Conservation (phyloP, 352 stramenopile species). For the Sclerospora graminicola region DNA sequence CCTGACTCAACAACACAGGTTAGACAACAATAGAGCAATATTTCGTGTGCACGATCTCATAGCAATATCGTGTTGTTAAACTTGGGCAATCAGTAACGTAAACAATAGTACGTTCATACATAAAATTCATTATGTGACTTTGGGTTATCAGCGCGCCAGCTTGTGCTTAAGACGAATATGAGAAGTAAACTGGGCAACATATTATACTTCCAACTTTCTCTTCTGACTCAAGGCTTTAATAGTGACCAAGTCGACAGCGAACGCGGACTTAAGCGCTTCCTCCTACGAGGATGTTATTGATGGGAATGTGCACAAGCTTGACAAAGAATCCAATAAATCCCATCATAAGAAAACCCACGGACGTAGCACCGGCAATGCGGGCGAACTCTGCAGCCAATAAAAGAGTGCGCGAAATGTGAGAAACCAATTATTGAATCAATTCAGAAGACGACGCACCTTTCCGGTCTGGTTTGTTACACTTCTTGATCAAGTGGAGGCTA, state of each 20-base stretch:
- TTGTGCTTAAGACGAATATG: no score
- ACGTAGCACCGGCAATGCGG: conserved; percentile 90
- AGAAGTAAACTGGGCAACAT: conserved; percentile 2
- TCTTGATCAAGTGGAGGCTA: conserved; percentile 96
- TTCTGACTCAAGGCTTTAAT: not conserved
- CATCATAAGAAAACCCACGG: conserved; percentile 98
- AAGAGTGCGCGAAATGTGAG: not conserved
- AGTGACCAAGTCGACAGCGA: conserved; percentile 1
- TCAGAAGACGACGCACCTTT: conserved; percentile 73
- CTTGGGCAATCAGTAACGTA: no score
- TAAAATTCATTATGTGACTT: no score
- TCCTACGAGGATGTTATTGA: conserved; percentile 99
- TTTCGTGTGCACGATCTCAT: no score
- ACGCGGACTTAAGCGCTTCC: conserved; percentile 51
- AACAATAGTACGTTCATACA: no score
- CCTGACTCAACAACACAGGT: no score
- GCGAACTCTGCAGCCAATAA: conserved; percentile 83
- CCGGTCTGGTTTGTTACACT: conserved; percentile 98
- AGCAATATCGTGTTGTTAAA: no score
- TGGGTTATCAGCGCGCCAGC: no score
- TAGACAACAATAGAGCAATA: no score
- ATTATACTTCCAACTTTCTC: conserved; percentile 1
- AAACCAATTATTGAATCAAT: not conserved
- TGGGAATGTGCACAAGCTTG: conserved; percentile 99
- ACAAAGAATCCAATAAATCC: conserved; percentile 99